These are phyloP conservation scores for Backusella macrospora DNA, from an alignment of 192 early-diverging fungal genomes.

Conservation along the genomic window DNA sequence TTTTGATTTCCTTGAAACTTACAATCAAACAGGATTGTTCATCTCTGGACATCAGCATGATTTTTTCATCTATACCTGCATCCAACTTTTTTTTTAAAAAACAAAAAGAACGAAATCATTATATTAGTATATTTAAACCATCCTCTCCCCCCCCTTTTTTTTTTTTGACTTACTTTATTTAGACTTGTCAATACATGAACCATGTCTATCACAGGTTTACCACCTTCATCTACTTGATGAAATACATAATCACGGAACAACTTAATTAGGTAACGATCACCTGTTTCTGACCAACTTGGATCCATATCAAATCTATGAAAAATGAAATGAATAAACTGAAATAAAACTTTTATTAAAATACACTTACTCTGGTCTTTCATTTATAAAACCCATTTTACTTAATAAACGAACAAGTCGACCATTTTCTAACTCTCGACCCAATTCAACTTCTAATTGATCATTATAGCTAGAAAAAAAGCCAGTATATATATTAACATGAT, in stretches of 20 bases:
- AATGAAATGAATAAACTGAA: slow-evolving; percentile 32
- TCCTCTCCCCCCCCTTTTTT: neutral
- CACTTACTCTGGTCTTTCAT: slow-evolving; percentile 81
- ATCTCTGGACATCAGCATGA: slow-evolving; percentile 95
- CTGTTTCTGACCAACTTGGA: slow-evolving; percentile 96
- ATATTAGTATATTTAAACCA: too few relatives aligned
- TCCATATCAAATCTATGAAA: slow-evolving; percentile 77
- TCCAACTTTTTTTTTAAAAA: slow-evolving; percentile 64
- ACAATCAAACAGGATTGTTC: slow-evolving; percentile 97
- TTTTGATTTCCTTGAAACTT: slow-evolving; percentile 90
- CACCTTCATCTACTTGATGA: slow-evolving; percentile 86
- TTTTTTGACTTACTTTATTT: slow-evolving; percentile 75
- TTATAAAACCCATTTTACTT: slow-evolving; percentile 91
- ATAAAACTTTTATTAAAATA: slow-evolving; percentile 23
- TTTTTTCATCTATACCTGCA: slow-evolving; percentile 89
- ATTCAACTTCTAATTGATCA: slow-evolving; percentile 78
- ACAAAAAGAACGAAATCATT: too few relatives aligned
- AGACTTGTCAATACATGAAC: slow-evolving; percentile 90
- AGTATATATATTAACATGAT: too few relatives aligned
- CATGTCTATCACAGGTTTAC: slow-evolving; percentile 82
- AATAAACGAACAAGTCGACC: slow-evolving; percentile 83
- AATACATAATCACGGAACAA: slow-evolving; percentile 99
- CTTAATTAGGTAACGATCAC: slow-evolving; percentile 96
- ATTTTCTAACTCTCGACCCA: slow-evolving; percentile 88
- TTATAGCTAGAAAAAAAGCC: slow-evolving; percentile 46